phyloP scores from a whole-genome alignment of 2,329 filamentous ascomycete species.

The Ramularia collo-cygni region DNA sequence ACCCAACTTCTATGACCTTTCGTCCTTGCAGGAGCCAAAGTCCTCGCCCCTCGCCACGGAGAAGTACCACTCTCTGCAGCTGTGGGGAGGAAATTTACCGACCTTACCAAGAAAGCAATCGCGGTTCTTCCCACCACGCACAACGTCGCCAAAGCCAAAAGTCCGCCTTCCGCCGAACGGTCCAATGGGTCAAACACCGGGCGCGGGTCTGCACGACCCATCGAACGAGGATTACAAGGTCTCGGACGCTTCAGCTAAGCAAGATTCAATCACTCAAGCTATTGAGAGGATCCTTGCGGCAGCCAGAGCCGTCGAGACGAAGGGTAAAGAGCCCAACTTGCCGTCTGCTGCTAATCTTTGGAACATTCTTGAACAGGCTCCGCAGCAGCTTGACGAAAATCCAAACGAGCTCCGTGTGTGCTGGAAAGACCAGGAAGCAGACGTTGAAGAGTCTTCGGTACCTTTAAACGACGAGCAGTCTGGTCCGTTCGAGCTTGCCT shows the following conservation, averaged over 20 bases:
- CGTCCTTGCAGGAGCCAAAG: constrained; percentile 19
- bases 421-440: constrained; percentile 2
- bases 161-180: constrained; percentile 19
- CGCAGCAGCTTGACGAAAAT: not conserved
- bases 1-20: constrained; percentile 26
- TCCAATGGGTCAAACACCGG: constrained; percentile 18
- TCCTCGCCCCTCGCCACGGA: not conserved
- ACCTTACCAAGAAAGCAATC: constrained; percentile 21
- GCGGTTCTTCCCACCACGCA: constrained; percentile 23
- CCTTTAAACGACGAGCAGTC: not conserved
- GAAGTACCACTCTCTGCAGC: constrained; percentile 14
- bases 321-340: not conserved
- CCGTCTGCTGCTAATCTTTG: constrained; percentile 23
- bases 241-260: too few species aligned
- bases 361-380: constrained; percentile 18
- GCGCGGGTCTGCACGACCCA: constrained; percentile 10
- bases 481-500: constrained; percentile 19
- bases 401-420: not conserved
- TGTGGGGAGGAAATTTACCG: constrained; percentile 13
- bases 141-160: constrained; percentile 10
- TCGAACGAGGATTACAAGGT: constrained; percentile 2
- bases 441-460: not conserved
- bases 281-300: constrained; percentile 7
- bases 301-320: not conserved
- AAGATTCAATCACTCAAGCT: not conserved